phyloP scores from a whole-genome alignment of 768 basidiomycete genomes.

The Termitomyces heimii region DNA sequence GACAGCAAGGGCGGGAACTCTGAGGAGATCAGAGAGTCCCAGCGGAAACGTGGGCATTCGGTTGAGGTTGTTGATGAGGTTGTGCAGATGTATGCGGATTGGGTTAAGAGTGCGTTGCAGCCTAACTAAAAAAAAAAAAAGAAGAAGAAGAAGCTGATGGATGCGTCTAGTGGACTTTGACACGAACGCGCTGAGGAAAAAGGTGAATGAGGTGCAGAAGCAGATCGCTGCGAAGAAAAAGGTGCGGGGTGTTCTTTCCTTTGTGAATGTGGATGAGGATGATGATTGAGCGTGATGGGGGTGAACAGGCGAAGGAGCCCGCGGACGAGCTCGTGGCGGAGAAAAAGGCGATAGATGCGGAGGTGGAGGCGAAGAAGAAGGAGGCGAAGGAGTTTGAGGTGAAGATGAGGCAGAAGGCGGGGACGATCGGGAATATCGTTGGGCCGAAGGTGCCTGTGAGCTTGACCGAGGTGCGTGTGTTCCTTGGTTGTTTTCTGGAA shows the following conservation, averaged over 20 bases:
- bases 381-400: conserved; percentile 72
- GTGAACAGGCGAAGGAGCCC: conserved; percentile 75
- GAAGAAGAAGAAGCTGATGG: no score
- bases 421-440: conserved; percentile 88
- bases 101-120: conserved; percentile 91
- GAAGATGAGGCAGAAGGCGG: conserved; percentile 75
- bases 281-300: no score
- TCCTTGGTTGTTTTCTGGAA: neutral
- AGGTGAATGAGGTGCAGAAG: conserved; percentile 89
- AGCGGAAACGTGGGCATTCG: conserved; percentile 82
- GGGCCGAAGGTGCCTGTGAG: conserved; percentile 83
- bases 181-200: conserved; percentile 67
- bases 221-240: conserved; percentile 93
- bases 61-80: conserved; percentile 94
- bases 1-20: conserved; percentile 91
- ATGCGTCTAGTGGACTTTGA: conserved; percentile 74
- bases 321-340: conserved; percentile 81
- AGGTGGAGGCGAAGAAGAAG: conserved; percentile 71
- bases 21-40: conserved; percentile 85
- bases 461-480: conserved; percentile 67
- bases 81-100: conserved; percentile 85
- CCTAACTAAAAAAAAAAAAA: no score
- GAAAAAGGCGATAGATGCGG: conserved; percentile 82
- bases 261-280: neutral
- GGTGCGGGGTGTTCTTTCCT: conserved; percentile 30